Evolutionary conservation across 345 rosid species (phyloP), one percentile per base, ranked within the genome.

Genomic region (Populus deltoides): DNA sequence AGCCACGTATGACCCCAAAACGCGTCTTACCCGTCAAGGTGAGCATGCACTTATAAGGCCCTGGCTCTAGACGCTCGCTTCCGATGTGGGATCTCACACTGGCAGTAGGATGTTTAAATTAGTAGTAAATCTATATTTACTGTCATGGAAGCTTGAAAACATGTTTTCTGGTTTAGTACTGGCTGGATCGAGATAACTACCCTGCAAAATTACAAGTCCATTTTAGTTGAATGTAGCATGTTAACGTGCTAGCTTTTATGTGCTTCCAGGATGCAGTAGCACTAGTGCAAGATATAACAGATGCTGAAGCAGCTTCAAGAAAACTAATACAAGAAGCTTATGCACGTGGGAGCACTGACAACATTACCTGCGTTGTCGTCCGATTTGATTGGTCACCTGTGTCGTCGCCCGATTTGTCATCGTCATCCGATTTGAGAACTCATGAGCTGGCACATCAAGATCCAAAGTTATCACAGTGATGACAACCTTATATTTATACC

Each of bases 271-370:
- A 86, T 59, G 88, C 90, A 11, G 88, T 86, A 20, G 78, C 62
- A 66, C 33, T 88, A 38, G 87, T 82, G 79, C 83, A 81, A 72
- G 86, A 80, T 70, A 36, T 82, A 72, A 49, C 70, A 8, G 88
- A 88, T 71, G 78, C 88, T 43, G 90, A 88, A 77, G 79, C 83
- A 49, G 88, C 90, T 39, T 79, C 90, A 24, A 82, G 86, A 68
- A 84, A 80, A 77, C 86, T 88, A 72, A 80, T 73, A 77, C 68
- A 82, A 74, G 90, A 88, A 78, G 88, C 90, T 74, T 86, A 77
- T 55, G 78, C 70, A 3, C 77, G 81, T 33, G 90, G 90, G 43
- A 88, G 90, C 78, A 78, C 88, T 6, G 90, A 88, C 77, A 88
- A 88, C 82, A 88, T 88, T 73, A 88, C 90, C 18, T 88, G 88